Base-by-base conservation (phyloP, 768 basidiomycete genomes). In the Amanita thiersii region DNA sequence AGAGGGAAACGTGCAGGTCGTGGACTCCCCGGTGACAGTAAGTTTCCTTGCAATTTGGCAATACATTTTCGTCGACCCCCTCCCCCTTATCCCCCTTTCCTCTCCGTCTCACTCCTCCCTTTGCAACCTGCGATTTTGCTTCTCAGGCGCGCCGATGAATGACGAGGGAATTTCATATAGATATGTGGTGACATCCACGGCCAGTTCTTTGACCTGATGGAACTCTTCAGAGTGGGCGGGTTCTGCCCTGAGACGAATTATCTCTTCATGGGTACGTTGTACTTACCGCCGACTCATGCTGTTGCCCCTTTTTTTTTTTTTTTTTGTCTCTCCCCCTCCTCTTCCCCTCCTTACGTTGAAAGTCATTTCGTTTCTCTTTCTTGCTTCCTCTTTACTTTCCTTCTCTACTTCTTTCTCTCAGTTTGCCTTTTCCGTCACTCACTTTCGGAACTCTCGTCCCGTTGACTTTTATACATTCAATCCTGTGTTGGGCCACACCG, bases 111-210 rank as follows among this genome's bases (percentile, higher is more conserved):
- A 18, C 19, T 25, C 39, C 11, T 14, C 31, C 11, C 21, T 31
- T 8, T 2, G 8, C 31, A 10, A 2, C 3, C n/a, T n/a, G n/a
- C n/a, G n/a, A n/a, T n/a, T n/a, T n/a, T n/a, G n/a, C 15, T 3
- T 4, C 14, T 39, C 10, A 39, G 8, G 11, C n/a, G 24, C n/a
- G 26, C 26, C n/a, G n/a, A 11, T 28, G 8, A 24, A 26, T 17
- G 10, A 5, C 25, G 24, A 40, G 40, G 28, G 41, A 15, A 29
- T 14, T 19, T 35, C 17, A 17, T 11, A 14, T 39, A 87, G 85
- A 86, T 90, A 55, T 90, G 86, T 56, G 93, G 93, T 5, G 93
- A 98, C 65, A 96, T 98, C 33, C 93, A 97, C 55, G 92, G 93
- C 7, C 94, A 97, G 56, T 96, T 97, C 58, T 96, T 85, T 61